Conservation (phyloP, 805 yeast species). For the Nakazawaea pomicola region DNA sequence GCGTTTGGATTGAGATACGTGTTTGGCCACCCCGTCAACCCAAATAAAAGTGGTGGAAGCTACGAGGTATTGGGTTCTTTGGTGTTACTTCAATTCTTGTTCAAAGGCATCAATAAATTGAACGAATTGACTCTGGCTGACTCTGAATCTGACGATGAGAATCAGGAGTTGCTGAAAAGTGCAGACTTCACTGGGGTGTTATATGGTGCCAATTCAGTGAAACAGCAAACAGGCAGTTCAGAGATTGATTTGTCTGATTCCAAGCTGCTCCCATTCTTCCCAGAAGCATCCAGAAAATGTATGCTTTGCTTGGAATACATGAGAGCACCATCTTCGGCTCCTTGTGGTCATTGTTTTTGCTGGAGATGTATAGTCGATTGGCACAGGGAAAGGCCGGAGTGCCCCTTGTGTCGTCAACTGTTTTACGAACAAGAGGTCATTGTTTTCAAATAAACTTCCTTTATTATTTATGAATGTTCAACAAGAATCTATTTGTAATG, state of each 20-base stretch:
- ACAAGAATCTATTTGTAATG: neutral
- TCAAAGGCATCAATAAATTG: slow-evolving; percentile 36
- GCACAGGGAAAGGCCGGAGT: slow-evolving; percentile 83
- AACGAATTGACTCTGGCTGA: slow-evolving; percentile 19
- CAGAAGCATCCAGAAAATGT: slow-evolving; percentile 67
- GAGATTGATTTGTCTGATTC: slow-evolving; percentile 56
- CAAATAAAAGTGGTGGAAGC: slow-evolving; percentile 42
- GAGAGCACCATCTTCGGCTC: slow-evolving; percentile 78
- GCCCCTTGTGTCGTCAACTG: slow-evolving; percentile 84
- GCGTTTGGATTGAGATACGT: slow-evolving; percentile 78
- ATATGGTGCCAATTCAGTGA: slow-evolving; percentile 4
- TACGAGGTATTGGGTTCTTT: slow-evolving; percentile 73
- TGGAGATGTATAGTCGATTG: slow-evolving; percentile 89
- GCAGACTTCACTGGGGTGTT: slow-evolving; percentile 1
- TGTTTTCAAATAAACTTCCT: slow-evolving; percentile 35
- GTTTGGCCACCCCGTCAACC: slow-evolving; percentile 55
- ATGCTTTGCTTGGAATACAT: slow-evolving; percentile 79
- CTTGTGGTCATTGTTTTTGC: slow-evolving; percentile 91
- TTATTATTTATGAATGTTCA: too few relatives aligned
- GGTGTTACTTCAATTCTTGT: slow-evolving; percentile 46
- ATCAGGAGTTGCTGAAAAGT: too few relatives aligned
- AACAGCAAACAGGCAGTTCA: too few relatives aligned
- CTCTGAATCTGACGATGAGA: slow-evolving; percentile 14
- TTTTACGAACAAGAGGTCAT: slow-evolving; percentile 59
- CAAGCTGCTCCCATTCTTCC: slow-evolving; percentile 56